phyloP scores from a whole-genome alignment of 257 asterid species.

The Gentiana straminea region DNA sequence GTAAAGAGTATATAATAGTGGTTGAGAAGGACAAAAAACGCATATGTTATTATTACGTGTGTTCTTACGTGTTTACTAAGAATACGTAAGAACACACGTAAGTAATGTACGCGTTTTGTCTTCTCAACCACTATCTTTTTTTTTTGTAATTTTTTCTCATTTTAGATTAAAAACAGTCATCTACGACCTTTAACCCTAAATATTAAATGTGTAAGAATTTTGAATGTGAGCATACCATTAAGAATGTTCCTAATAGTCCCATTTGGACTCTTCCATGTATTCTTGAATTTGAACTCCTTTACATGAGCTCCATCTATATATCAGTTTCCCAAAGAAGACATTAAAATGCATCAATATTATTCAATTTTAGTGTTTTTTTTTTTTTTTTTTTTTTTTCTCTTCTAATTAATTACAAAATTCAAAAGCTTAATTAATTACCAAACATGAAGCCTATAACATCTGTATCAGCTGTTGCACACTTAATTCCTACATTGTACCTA shows the following conservation, averaged over 20 bases:
- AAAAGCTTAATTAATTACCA: not conserved
- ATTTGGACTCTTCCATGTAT: conserved; percentile 95
- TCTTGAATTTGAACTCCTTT: conserved; percentile 65
- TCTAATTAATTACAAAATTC: not conserved
- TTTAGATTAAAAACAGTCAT: too few relatives aligned
- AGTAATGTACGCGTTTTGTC: too few relatives aligned
- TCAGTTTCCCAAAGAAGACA: conserved; percentile 1
- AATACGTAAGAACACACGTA: too few relatives aligned
- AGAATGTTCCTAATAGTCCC: conserved; percentile 93
- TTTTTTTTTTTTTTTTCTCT: not conserved
- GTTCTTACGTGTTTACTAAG: too few relatives aligned
- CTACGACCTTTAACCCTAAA: too few relatives aligned
- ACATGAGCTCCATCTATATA: conserved; percentile 78
- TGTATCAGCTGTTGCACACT: conserved; percentile 96
- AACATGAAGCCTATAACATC: not conserved
- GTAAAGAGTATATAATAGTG: too few relatives aligned
- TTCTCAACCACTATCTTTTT: too few relatives aligned
- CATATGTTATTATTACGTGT: too few relatives aligned
- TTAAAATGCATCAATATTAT: not conserved
- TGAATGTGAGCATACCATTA: conserved; percentile 46
- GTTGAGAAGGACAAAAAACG: too few relatives aligned
- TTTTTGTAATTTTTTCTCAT: too few relatives aligned
- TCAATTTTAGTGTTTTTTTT: too few relatives aligned
- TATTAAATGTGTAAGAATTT: too few relatives aligned
- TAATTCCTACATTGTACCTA: conserved; percentile 93